Conservation (phyloP, 2,329 filamentous ascomycete genomes). For the Colletotrichum falcatum region DNA sequence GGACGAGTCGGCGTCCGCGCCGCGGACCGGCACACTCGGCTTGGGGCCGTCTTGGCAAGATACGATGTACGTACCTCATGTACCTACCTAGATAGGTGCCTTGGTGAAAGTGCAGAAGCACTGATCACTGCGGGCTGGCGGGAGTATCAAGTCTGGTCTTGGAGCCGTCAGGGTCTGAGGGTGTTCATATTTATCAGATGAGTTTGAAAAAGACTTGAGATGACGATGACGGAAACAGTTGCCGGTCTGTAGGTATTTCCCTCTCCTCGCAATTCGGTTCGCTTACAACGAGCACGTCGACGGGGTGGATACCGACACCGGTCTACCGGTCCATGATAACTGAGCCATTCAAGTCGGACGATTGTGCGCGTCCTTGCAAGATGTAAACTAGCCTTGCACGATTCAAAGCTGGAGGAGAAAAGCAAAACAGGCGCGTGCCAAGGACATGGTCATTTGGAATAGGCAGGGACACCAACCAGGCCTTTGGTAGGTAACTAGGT, state of each 20-base stretch:
- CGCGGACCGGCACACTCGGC: background rate
- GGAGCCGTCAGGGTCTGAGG: constrained; percentile 23
- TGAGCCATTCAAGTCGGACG: constrained; percentile 22
- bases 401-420: constrained; percentile 26
- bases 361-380: constrained; percentile 23
- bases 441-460: constrained; percentile 32
- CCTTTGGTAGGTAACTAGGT: background rate
- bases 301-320: background rate
- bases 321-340: background rate
- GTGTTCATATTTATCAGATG: constrained; percentile 23
- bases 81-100: too few species aligned
- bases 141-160: constrained; percentile 19
- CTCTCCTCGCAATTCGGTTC: background rate
- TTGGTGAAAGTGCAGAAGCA: constrained; percentile 2
- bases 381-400: too few species aligned
- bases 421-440: constrained; percentile 13
- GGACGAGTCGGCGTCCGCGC: constrained; percentile 25
- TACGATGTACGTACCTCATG: too few species aligned
- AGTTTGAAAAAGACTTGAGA: constrained; percentile 9
- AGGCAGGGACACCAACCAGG: background rate
- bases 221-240: constrained; percentile 2
- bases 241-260: background rate
- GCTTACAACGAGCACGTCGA: background rate
- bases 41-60: too few species aligned
- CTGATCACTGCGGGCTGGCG: background rate